Evolutionary conservation across 2,329 filamentous ascomycete genomes (phyloP), one percentile per base, ranked within the genome.

Genomic region (Aspergillus novoparasiticus): DNA sequence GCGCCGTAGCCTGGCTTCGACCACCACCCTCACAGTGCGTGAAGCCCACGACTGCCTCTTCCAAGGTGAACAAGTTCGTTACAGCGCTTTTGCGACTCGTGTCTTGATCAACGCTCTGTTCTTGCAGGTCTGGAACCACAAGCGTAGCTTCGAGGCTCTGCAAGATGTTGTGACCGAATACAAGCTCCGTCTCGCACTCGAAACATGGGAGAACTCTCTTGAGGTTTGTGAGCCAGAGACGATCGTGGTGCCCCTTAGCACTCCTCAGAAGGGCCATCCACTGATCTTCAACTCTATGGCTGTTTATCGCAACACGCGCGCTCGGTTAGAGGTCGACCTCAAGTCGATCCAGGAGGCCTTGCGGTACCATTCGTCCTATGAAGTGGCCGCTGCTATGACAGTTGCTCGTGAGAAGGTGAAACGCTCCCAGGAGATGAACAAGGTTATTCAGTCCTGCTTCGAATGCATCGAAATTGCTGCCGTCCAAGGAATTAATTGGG

Each of bases 31-130:
- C 62, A 96, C 94, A 0, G 97, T 98, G 76, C 91, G 95, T 79
- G 90, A 96, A 73, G 94, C 95, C 1, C 94, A 98, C 74, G 93
- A 96, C 79, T 94, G 93, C 66, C 87, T 99, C 4, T 98, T 98
- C 84, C 93, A 97, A 77, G 95, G 94, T 67, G 93, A 97, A 75
- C 87, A 87, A 62, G 87, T 94, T 58, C 90, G 90, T 71, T 99
- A 98, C 83, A 98, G 94, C 75, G 94, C 94, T 1, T 99, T 98
- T 76, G 94, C 94, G 6, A 96, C 95, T 12, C 92, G 95, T 66
- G 93, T 98, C 68, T 96, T 99, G 92, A 97, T 98, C 85, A 99
- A 98, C 74, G 94, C 95, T 12, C 85, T 99, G 68, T 99, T 98
- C 84, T 86, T 99, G 56, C 95, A 98, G 79, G 94, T 98, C 3